These are phyloP conservation scores for Stylonectria norvegica DNA, from an alignment of 2,329 filamentous ascomycete species.

Conservation along the genomic window DNA sequence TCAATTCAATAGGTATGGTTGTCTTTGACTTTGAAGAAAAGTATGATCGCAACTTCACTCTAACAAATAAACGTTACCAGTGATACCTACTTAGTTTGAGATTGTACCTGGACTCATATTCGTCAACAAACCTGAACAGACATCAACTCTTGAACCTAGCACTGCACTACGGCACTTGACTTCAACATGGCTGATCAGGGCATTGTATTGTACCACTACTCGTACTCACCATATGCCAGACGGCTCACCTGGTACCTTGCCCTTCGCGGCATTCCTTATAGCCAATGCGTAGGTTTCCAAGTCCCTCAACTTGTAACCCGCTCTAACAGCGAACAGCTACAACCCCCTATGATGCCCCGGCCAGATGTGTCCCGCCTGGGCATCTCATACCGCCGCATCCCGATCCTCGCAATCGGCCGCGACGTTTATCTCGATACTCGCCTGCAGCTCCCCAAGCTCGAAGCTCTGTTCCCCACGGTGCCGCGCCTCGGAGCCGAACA, in stretches of 20 bases:
- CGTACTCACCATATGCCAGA: slow-evolving; percentile 61
- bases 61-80: no score
- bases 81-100: no score
- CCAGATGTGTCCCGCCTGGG: slow-evolving; percentile 61
- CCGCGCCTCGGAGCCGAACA: slow-evolving; percentile 36
- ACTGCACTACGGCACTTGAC: no score
- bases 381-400: slow-evolving; percentile 66
- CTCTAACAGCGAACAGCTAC: slow-evolving; percentile 44
- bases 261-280: slow-evolving; percentile 62
- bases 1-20: no score
- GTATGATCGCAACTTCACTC: no score
- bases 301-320: not conserved
- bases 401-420: slow-evolving; percentile 61
- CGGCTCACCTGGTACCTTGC: slow-evolving; percentile 65
- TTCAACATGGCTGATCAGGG: slow-evolving; percentile 18
- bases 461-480: slow-evolving; percentile 49
- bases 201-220: slow-evolving; percentile 65
- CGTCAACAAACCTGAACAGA: no score
- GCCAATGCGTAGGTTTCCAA: slow-evolving; percentile 57
- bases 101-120: no score
- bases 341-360: slow-evolving; percentile 64
- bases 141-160: no score
- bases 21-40: no score
- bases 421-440: slow-evolving; percentile 69
- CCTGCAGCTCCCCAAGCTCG: slow-evolving; percentile 64